Conservation (phyloP, 1,284 basidiomycete genomes). For the Cutaneotrichosporon spelunceum region DNA sequence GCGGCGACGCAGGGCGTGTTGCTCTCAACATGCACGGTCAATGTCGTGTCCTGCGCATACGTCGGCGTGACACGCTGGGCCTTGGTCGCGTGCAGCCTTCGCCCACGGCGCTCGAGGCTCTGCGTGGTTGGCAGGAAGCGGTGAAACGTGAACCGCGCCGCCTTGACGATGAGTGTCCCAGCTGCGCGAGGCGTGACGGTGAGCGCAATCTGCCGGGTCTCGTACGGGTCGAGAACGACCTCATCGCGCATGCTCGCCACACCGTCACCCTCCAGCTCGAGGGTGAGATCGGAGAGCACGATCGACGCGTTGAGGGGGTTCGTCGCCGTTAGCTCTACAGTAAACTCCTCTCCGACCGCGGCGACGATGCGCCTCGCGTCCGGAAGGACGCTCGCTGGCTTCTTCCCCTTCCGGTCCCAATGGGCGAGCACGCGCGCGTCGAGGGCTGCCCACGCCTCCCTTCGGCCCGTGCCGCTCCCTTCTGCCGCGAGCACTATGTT, state of each 20-base stretch:
- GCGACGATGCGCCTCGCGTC: conserved; percentile 30
- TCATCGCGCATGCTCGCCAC: conserved; percentile 30
- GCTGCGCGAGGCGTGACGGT: conserved; percentile 30
- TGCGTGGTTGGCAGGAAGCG: conserved; percentile 51
- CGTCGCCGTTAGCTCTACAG: conserved; percentile 48
- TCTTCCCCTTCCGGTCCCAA: conserved; percentile 47
- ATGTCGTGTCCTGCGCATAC: conserved; percentile 51
- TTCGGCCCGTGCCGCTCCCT: conserved; percentile 21
- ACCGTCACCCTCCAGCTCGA: conserved; percentile 23
- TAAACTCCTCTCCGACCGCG: conserved; percentile 40
- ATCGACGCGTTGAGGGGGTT: conserved; percentile 54
- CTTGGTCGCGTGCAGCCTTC: conserved; percentile 51
- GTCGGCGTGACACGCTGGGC: conserved; percentile 47
- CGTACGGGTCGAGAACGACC: conserved; percentile 47
- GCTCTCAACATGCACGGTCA: conserved; percentile 46
- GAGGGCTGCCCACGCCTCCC: conserved; percentile 30
- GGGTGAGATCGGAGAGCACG: conserved; percentile 29
- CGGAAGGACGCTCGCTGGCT: conserved; percentile 36
- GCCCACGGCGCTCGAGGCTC: conserved; percentile 46
- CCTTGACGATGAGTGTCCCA: conserved; percentile 34
- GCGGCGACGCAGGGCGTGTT: conserved; percentile 43
- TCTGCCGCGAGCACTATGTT: conserved; percentile 30
- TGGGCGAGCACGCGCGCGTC: conserved; percentile 32
- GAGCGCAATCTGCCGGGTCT: conserved; percentile 41
- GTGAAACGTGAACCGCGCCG: conserved; percentile 50